phyloP scores from a whole-genome alignment of 2,329 filamentous ascomycete genomes.

The Zalaria sp. region DNA sequence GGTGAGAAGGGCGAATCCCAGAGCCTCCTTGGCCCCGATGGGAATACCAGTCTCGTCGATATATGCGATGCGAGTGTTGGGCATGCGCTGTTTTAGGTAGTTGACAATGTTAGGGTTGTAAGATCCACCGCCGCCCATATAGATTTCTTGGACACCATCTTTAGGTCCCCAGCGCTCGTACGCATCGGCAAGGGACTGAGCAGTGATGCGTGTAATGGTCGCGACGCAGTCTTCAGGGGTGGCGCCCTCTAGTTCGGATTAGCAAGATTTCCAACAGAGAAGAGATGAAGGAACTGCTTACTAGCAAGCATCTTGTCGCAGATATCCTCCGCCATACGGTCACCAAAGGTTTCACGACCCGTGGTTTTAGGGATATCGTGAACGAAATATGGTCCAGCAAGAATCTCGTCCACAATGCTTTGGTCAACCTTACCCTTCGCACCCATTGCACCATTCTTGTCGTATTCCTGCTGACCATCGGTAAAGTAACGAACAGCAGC shows the following conservation, averaged over 20 bases:
- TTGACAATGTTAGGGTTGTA: conserved; percentile 16
- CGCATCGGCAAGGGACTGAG: conserved; percentile 10
- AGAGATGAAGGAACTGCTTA: conserved; percentile 1
- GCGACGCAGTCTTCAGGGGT: conserved; percentile 10
- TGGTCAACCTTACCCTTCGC: conserved; percentile 10
- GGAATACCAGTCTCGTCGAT: conserved; percentile 8
- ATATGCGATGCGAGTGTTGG: conserved; percentile 1
- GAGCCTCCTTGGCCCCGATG: conserved; percentile 1
- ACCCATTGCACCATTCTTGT: conserved; percentile 6
- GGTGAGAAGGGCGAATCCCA: neutral
- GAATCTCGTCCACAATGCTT: conserved; percentile 9
- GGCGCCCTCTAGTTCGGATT: too few relatives aligned
- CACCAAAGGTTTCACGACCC: conserved; percentile 10
- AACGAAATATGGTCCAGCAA: conserved; percentile 8
- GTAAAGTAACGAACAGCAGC: conserved; percentile 12
- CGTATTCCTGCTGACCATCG: conserved; percentile 9
- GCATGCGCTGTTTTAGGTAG: conserved; percentile 7
- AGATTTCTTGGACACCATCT: conserved; percentile 13
- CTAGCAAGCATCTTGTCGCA: conserved; percentile 6
- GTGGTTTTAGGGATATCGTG: conserved; percentile 12
- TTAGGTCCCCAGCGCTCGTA: conserved; percentile 9
- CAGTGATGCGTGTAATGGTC: conserved; percentile 14
- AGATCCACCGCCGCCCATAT: conserved; percentile 14
- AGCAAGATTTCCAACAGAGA: too few relatives aligned
- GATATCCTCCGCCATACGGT: conserved; percentile 9